A percentile compares a stretch with the other conserved stretches of the same genome.
phyloP scores from a whole-genome alignment of 805 yeast genomes.

The Schwanniomyces polymorphus region DNA sequence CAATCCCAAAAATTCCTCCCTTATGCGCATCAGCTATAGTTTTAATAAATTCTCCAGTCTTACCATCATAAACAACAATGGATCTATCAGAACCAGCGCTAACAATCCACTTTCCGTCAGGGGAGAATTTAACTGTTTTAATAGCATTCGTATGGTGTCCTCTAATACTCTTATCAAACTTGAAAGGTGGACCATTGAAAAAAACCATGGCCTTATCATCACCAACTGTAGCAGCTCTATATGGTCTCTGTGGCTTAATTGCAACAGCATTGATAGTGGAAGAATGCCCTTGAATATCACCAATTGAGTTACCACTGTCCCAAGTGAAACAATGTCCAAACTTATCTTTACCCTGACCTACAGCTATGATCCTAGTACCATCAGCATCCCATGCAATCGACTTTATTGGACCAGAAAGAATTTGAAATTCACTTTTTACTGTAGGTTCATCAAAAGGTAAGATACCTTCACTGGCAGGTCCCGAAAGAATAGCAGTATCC shows the following conservation, averaged over 20 bases:
- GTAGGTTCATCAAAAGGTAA: slow-evolving; percentile 45
- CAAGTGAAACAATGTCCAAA: slow-evolving; percentile 91
- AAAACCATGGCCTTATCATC: slow-evolving; percentile 87
- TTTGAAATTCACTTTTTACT: slow-evolving; percentile 77
- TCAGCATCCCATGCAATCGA: slow-evolving; percentile 94
- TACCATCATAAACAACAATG: slow-evolving; percentile 81
- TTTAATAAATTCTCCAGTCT: slow-evolving; percentile 71
- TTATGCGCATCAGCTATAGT: slow-evolving; percentile 56
- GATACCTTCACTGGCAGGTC: slow-evolving; percentile 24
- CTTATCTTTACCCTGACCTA: slow-evolving; percentile 89
- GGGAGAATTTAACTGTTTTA: slow-evolving; percentile 78
- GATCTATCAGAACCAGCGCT: slow-evolving; percentile 85
- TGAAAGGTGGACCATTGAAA: slow-evolving; percentile 91
- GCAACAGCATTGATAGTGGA: slow-evolving; percentile 81
- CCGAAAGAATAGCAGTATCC: slow-evolving; percentile 54
- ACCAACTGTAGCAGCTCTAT: slow-evolving; percentile 88
- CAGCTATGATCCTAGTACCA: slow-evolving; percentile 81
- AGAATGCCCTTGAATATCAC: slow-evolving; percentile 93
- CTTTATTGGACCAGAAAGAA: slow-evolving; percentile 77
- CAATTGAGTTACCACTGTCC: slow-evolving; percentile 96
- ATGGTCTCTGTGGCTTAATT: slow-evolving; percentile 84
- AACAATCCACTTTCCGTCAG: slow-evolving; percentile 71
- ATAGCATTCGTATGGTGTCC: slow-evolving; percentile 77
- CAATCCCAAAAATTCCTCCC: slow-evolving; percentile 79
- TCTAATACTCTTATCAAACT: slow-evolving; percentile 70